Percentiles rank a stretch among this genome's conserved stretches.
These are phyloP conservation scores for Mycena metata DNA, from an alignment of 768 basidiomycete species.

Conservation along the genomic window DNA sequence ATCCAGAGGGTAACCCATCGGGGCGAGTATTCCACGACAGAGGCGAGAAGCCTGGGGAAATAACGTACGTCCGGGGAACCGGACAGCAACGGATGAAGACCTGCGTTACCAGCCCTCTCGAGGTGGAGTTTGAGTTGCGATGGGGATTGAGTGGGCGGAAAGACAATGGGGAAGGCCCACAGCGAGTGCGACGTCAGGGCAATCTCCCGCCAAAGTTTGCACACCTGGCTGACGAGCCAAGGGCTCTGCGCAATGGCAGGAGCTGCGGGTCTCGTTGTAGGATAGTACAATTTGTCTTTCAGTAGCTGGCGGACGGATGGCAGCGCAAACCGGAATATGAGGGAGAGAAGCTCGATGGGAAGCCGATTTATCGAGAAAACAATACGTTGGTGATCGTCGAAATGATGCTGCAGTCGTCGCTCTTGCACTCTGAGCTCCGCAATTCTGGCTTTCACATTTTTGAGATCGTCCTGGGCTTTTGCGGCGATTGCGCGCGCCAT, in stretches of 20 bases:
- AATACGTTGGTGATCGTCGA: background rate
- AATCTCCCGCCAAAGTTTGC: constrained; percentile 10
- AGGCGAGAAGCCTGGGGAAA: background rate
- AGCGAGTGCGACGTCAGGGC: background rate
- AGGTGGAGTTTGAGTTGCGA: constrained; percentile 9
- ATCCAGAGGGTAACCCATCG: constrained; percentile 2
- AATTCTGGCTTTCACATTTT: background rate
- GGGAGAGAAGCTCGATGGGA: constrained; percentile 5
- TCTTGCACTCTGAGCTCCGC: background rate
- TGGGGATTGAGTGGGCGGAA: background rate
- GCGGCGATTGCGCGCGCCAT: background rate
- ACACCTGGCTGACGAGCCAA: constrained; percentile 18
- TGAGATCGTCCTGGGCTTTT: background rate
- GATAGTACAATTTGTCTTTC: too few relatives aligned
- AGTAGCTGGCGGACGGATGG: background rate
- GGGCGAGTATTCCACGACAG: background rate
- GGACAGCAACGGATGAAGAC: constrained; percentile 1
- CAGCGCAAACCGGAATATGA: background rate
- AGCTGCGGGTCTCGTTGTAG: background rate
- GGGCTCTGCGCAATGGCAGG: background rate
- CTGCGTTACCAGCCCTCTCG: constrained; percentile 1
- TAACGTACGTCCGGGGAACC: background rate
- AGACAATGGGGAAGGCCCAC: constrained; percentile 10
- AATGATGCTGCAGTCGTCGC: background rate
- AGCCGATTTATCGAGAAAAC: constrained; percentile 21